Evolutionary conservation across 1,284 basidiomycete species (phyloP), one percentile per base, ranked within the genome.

Genomic region (Schizopora paradoxa): DNA sequence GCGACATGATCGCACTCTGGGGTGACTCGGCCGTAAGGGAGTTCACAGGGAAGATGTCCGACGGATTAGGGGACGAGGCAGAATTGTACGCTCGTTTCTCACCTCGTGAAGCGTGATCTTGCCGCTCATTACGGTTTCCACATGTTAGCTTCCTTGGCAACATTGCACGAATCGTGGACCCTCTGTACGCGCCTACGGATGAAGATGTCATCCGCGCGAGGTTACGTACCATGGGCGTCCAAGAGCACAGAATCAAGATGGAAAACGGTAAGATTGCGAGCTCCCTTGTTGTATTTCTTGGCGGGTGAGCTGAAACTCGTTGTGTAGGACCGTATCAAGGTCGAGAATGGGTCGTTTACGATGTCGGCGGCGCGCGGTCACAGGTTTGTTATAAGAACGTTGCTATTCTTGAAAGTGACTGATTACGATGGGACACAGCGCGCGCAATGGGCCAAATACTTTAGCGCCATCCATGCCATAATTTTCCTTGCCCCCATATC

Each of bases 201-300:
- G 72, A 79, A 41, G 84, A 87, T 57, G 74, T 87, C 32, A 71
- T 87, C 36, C 76, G 84, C 21, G 79, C 84, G 39, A 77, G 85
- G 10, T 64, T 87, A 27, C 61, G 67, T 29, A 69, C 67, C 4
- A 48, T 67, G 26, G 67, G 67, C 37, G 65, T 68, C 14, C 64
- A 66, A 46, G 67, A 69, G 50, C 61, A 67, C 51, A 50, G 51
- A 19, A 52, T 68, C 38, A 53, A 51, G 6, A 59, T 67, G 51
- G 65, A 68, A 53, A 56, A 56, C 14, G 51, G 49, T 31, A 35
- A 47, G 8, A 51, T 55, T 56, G 47, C 43, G 53, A 47, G 14
- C 21, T 41, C 35, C 21, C 26, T 29, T 7, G 23, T 13, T 36
- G 21, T 46, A 6, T 47, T 29, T 33, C 18, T 48, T 14, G 25